phyloP scores from a whole-genome alignment of 108 stramenopile genomes.

The Cyclotella kingstonii region DNA sequence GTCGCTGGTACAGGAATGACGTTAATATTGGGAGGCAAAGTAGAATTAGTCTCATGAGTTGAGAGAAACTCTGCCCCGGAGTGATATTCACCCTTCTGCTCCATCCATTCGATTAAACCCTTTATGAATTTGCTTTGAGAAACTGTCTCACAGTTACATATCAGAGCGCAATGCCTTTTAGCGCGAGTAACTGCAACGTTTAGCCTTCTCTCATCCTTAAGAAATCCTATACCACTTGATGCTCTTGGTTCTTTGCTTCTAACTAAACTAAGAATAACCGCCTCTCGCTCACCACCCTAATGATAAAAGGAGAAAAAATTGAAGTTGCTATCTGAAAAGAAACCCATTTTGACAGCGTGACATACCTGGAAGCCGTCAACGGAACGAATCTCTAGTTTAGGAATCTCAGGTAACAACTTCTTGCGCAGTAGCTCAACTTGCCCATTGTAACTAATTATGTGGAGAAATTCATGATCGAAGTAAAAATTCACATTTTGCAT shows the following conservation, averaged over 20 bases:
- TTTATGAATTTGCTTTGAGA: conserved; percentile 66
- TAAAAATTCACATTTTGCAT: not conserved
- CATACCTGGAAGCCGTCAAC: conserved; percentile 99
- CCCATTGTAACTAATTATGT: conserved; percentile 80
- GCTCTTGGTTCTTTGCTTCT: conserved; percentile 83
- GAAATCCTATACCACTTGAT: conserved; percentile 89
- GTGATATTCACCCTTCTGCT: conserved; percentile 69
- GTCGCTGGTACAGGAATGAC: not conserved
- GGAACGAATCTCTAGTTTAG: conserved; percentile 85
- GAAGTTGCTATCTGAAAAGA: too few relatives aligned
- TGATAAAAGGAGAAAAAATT: too few relatives aligned
- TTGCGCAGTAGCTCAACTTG: conserved; percentile 87
- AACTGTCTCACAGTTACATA: conserved; percentile 88
- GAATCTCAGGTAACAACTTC: conserved; percentile 56
- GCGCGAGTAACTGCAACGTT: conserved; percentile 98
- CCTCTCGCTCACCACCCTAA: conserved; percentile 94
- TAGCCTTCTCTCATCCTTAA: conserved; percentile 89
- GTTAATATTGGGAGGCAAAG: not conserved
- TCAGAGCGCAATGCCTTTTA: conserved; percentile 75
- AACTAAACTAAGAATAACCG: conserved; percentile 93
- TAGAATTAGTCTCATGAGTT: too few relatives aligned
- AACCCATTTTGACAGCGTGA: too few relatives aligned
- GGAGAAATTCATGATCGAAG: not conserved
- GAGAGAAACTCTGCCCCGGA: conserved; percentile 64
- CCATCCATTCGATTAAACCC: conserved; percentile 72